Base-by-base conservation (phyloP, 2,329 filamentous ascomycete genomes). In the Trichoderma koningiopsis region DNA sequence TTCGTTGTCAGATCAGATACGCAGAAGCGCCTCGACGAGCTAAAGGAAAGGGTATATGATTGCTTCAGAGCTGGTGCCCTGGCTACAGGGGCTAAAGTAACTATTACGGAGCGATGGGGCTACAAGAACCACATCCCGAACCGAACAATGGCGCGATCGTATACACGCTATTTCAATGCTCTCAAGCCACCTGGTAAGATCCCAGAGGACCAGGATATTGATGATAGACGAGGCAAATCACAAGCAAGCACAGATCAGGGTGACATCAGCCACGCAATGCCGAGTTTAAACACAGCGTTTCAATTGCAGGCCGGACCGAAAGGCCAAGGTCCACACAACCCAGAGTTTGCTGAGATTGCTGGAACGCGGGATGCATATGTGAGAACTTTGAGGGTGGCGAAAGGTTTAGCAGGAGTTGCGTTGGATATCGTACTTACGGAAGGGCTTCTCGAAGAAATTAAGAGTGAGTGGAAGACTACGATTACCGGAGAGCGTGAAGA, bases 241-340 rank as follows among this genome's bases (percentile, higher is more conserved):
- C 82, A 80, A 73, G 86, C 87, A 5, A 87, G 85, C 71, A 88
- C 86, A 0, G 87, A 89, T 73, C 86, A 88, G 77, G 88, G 87
- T 0, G 83, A 89, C 71, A 76, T 89, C 66, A 87, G 84, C 72
- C 84, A 89, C 73, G 84, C 81, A 1, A 82, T 88, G 79, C 88
- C 87, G 49, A 86, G 84, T 65, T 75, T 89, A 47, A 85, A 81
- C 68, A 79, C 82, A 0, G 83, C 83, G 7, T 89, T 88, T 73
- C 79, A 80, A 31, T 87, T 88, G 69, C 79, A 77, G 19, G 81
- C 85, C 3, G 82, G 71, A 1, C 58, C 68, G 6, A 40, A 65
- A 27, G 53, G 52, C 1, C 67, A 70, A 52, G 83, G 84, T 0
- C 86, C 86, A 22, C 87, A 87, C 70, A 89, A 82, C 8, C 82